Evolutionary conservation across 306 rosid species (phyloP).

Genomic region (Prunus dulcis): DNA sequence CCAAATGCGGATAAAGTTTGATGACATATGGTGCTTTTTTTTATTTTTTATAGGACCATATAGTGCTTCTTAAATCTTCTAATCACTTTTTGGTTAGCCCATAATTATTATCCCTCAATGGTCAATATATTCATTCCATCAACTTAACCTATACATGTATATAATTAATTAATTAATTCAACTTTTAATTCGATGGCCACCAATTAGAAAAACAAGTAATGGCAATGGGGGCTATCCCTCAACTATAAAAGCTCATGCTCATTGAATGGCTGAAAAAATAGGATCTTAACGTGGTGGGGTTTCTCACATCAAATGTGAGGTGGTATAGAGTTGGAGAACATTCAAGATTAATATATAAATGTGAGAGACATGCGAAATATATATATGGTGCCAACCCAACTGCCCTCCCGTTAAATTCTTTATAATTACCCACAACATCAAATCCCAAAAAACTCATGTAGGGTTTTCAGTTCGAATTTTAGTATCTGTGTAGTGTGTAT

Average conservation of each 20-base stretch:
- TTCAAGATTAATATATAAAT: neutral
- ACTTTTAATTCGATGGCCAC: neutral
- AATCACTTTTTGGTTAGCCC: neutral
- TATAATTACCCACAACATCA: no score
- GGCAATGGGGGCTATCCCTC: neutral
- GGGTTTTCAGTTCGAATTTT: no score
- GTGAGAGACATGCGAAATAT: no score
- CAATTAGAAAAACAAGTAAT: neutral
- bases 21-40: neutral
- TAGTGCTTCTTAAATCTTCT: neutral
- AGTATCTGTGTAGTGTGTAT: no score
- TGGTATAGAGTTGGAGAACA: neutral
- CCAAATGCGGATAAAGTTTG: no score
- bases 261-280: constrained; percentile 31
- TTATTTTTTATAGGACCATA: no score
- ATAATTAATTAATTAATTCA: neutral
- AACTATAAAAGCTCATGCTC: constrained; percentile 24
- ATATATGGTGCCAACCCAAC: no score
- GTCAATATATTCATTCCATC: neutral
- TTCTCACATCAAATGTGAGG: neutral
- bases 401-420: no score
- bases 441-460: no score
- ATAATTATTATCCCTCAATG: neutral
- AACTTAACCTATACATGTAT: neutral
- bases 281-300: constrained; percentile 20